Conservation (phyloP, 2,329 filamentous ascomycete genomes). For the Xylaria sp. region DNA sequence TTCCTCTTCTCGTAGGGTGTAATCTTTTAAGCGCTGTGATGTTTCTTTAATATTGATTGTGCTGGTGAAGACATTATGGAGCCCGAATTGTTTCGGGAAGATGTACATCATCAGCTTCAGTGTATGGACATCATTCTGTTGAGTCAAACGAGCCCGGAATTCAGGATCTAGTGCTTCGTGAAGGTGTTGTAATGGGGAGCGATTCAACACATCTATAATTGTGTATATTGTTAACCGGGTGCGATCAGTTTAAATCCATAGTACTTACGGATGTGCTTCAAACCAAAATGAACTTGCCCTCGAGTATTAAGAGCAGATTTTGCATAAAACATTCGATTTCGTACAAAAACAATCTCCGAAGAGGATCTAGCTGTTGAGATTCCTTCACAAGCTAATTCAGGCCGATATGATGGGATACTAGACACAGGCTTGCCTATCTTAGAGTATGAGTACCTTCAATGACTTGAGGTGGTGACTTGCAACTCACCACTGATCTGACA, state of each 20-base stretch:
- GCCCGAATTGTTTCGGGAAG: constrained; percentile 87
- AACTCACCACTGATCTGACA: constrained; percentile 80
- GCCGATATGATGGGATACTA: constrained; percentile 53
- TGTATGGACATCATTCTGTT: constrained; percentile 63
- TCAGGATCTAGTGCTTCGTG: constrained; percentile 27
- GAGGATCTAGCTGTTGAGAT: constrained; percentile 49
- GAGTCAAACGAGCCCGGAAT: constrained; percentile 16
- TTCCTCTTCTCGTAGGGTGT: constrained; percentile 86
- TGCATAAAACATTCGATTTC: constrained; percentile 88
- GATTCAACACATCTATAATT: constrained; percentile 79
- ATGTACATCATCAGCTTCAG: constrained; percentile 88
- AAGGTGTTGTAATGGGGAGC: constrained; percentile 60
- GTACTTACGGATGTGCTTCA: constrained; percentile 81
- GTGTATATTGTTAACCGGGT: constrained; percentile 26
- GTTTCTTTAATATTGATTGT: constrained; percentile 72
- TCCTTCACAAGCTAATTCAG: constrained; percentile 18
- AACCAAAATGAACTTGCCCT: constrained; percentile 76
- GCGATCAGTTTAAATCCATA: not conserved
- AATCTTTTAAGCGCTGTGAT: constrained; percentile 81
- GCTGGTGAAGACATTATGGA: constrained; percentile 93
- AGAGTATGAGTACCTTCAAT: constrained; percentile 29
- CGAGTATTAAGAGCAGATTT: constrained; percentile 75
- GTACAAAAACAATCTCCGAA: constrained; percentile 77
- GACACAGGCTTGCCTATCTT: constrained; percentile 62
- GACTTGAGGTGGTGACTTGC: not conserved